phyloP scores from a whole-genome alignment of 176 grass and related monocot species.

The Ananas comosus region DNA sequence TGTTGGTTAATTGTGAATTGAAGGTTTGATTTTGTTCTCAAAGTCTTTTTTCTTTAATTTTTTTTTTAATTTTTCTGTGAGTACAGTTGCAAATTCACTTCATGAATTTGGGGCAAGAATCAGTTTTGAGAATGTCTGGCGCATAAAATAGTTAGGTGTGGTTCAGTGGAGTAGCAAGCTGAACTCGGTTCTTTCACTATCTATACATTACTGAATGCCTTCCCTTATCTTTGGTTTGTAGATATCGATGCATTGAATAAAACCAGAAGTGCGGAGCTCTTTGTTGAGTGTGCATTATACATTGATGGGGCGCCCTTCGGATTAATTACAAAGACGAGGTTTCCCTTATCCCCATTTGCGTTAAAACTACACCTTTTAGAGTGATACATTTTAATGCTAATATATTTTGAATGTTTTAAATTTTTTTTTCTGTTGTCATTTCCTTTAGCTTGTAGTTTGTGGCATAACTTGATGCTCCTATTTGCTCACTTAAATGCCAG shows the following conservation, averaged over 20 bases:
- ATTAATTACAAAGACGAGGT: conserved; percentile 64
- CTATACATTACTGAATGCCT: background rate
- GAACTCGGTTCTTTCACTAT: background rate
- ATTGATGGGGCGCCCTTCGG: conserved; percentile 79
- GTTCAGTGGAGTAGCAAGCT: no score
- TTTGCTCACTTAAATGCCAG: conserved; percentile 14
- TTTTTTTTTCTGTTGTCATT: background rate
- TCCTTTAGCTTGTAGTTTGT: no score
- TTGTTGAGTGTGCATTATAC: conserved; percentile 70
- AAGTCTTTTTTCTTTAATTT: no score
- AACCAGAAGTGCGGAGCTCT: conserved; percentile 46
- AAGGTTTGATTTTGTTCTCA: no score
- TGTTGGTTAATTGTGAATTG: no score
- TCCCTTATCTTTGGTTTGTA: conserved; percentile 12
- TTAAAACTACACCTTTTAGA: background rate
- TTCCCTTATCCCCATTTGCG: background rate
- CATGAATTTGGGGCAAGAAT: no score
- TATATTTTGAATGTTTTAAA: background rate
- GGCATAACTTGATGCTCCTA: no score
- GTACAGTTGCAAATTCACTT: no score
- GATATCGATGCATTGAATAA: conserved; percentile 17
- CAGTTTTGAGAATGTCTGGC: no score
- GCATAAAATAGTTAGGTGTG: no score
- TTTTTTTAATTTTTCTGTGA: no score
- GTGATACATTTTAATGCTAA: background rate